Conservation (phyloP, 2,329 filamentous ascomycete species). For the Penicillium griseofulvum region DNA sequence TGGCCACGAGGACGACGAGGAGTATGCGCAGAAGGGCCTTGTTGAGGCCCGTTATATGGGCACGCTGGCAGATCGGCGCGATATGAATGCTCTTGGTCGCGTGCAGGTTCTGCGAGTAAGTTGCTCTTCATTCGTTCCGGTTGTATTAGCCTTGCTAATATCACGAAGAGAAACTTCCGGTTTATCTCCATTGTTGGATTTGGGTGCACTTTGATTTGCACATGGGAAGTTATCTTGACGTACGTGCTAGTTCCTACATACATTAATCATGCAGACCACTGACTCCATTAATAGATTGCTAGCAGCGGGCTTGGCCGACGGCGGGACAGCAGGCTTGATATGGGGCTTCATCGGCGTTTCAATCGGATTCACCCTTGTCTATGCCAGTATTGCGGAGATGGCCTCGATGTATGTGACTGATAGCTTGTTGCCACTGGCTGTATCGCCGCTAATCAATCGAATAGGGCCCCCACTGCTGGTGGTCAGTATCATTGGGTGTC, state of each 20-base stretch:
- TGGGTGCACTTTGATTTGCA: slow-evolving; percentile 43
- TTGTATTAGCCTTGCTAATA: slow-evolving; percentile 2
- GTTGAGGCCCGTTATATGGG: slow-evolving; percentile 40
- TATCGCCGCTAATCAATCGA: background rate
- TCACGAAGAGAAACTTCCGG: slow-evolving; percentile 43
- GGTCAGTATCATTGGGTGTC: slow-evolving; percentile 36
- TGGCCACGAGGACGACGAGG: slow-evolving; percentile 14
- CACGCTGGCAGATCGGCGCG: slow-evolving; percentile 35
- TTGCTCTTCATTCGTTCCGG: background rate
- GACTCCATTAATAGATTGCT: slow-evolving; percentile 26
- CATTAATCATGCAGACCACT: slow-evolving; percentile 1
- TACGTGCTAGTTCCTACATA: slow-evolving; percentile 20
- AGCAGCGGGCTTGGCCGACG: slow-evolving; percentile 34
- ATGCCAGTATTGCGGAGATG: slow-evolving; percentile 43
- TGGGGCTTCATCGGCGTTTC: slow-evolving; percentile 37
- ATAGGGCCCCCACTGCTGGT: slow-evolving; percentile 42
- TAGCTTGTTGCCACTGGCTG: background rate
- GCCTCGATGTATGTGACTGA: slow-evolving; percentile 41
- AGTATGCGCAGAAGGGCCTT: slow-evolving; percentile 25
- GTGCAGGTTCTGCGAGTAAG: slow-evolving; percentile 40
- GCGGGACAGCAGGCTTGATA: slow-evolving; percentile 39
- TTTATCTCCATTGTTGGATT: slow-evolving; percentile 48
- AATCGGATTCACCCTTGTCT: slow-evolving; percentile 34
- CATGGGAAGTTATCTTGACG: slow-evolving; percentile 46
- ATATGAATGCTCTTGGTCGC: slow-evolving; percentile 41